These are phyloP conservation scores for Pleurotus platypus DNA, from an alignment of 768 basidiomycete species.

Conservation along the genomic window DNA sequence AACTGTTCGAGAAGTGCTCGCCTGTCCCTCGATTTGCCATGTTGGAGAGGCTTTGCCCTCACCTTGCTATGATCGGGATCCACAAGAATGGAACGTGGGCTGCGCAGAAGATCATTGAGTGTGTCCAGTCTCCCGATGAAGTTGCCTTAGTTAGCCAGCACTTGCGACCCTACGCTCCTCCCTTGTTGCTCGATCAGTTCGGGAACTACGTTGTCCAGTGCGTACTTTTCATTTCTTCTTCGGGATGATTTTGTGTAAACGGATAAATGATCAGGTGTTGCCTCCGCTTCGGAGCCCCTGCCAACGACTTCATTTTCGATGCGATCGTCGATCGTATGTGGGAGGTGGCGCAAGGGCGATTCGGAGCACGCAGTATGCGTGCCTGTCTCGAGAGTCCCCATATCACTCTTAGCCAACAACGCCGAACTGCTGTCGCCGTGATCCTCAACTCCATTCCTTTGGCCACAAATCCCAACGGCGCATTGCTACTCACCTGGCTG, in stretches of 20 bases:
- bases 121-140: slow-evolving; percentile 85
- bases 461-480: slow-evolving; percentile 97
- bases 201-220: slow-evolving; percentile 93
- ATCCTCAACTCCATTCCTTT: slow-evolving; percentile 97
- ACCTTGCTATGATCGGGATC: slow-evolving; percentile 95
- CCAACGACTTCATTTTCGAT: slow-evolving; percentile 95
- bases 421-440: slow-evolving; percentile 90
- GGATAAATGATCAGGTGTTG: slow-evolving; percentile 58
- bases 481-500: slow-evolving; percentile 93
- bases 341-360: slow-evolving; percentile 97
- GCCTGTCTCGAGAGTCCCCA: slow-evolving; percentile 92
- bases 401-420: slow-evolving; percentile 86
- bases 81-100: slow-evolving; percentile 99
- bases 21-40: slow-evolving; percentile 76
- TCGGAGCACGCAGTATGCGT: slow-evolving; percentile 96
- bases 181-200: slow-evolving; percentile 90
- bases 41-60: slow-evolving; percentile 90
- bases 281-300: slow-evolving; percentile 84
- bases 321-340: slow-evolving; percentile 97
- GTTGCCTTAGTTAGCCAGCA: slow-evolving; percentile 81
- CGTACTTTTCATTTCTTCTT: slow-evolving; percentile 25
- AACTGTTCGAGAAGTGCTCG: slow-evolving; percentile 90
- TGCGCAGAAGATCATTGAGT: slow-evolving; percentile 98
- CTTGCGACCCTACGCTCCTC: slow-evolving; percentile 87
- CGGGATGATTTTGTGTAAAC: neutral